Conservation (phyloP, 257 asterid genomes). For the Datura wrightii region DNA sequence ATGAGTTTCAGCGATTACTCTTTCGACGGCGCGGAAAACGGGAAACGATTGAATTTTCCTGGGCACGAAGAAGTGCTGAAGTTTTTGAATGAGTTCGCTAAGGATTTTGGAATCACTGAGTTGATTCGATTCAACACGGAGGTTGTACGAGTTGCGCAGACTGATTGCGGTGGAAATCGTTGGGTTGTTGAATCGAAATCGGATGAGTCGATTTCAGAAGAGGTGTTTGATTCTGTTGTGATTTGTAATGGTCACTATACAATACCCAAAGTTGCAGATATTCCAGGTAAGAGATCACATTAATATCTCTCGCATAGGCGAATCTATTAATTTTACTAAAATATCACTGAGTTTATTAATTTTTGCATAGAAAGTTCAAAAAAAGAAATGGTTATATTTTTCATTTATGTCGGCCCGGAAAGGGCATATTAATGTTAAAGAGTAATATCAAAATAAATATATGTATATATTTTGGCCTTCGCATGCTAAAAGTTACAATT, state of each 20-base stretch:
- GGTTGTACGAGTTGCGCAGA: slow-evolving; percentile 55
- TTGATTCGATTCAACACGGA: slow-evolving; percentile 50
- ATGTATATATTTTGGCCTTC: too few species aligned
- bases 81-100: slow-evolving; percentile 55
- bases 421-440: too few species aligned
- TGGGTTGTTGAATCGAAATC: slow-evolving; percentile 56
- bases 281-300: slow-evolving; percentile 38
- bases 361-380: too few species aligned
- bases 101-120: slow-evolving; percentile 45
- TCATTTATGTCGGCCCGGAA: too few species aligned
- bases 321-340: too few species aligned
- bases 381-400: too few species aligned
- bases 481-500: too few species aligned
- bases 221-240: slow-evolving; percentile 49
- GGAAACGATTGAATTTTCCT: slow-evolving; percentile 41
- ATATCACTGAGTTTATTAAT: too few species aligned
- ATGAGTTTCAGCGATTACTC: slow-evolving; percentile 36
- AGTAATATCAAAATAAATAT: too few species aligned
- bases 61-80: slow-evolving; percentile 58
- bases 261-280: slow-evolving; percentile 33
- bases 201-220: slow-evolving; percentile 27
- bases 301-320: too few species aligned
- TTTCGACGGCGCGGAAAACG: slow-evolving; percentile 2
- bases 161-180: slow-evolving; percentile 21
- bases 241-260: slow-evolving; percentile 46